Percentiles rank a stretch among this genome's conserved stretches.
These are phyloP conservation scores for Ganoderma sinense DNA, from an alignment of 1,284 basidiomycete genomes.

Conservation along the genomic window DNA sequence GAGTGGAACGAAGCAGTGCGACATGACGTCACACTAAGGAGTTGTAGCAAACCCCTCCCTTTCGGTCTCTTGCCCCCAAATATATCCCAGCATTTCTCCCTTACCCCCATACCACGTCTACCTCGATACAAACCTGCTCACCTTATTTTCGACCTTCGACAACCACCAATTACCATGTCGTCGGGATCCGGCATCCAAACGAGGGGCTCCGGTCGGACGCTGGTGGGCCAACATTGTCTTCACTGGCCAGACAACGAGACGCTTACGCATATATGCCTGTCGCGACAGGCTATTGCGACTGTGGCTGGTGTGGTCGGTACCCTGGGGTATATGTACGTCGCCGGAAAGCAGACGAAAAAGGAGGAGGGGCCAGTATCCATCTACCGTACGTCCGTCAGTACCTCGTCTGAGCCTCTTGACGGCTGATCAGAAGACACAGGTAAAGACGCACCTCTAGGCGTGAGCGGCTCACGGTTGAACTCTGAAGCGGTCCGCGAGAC, in stretches of 20 bases:
- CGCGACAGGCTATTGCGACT: slow-evolving; percentile 33
- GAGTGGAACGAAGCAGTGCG: too few relatives aligned
- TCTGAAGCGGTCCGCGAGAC: slow-evolving; percentile 30
- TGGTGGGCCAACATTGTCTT: slow-evolving; percentile 17
- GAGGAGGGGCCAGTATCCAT: slow-evolving; percentile 36
- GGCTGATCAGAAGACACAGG: slow-evolving; percentile 4
- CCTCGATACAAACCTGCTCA: background rate
- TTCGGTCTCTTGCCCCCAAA: background rate
- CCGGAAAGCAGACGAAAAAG: slow-evolving; percentile 37
- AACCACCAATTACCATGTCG: background rate
- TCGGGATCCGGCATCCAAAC: slow-evolving; percentile 15
- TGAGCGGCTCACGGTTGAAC: slow-evolving; percentile 25
- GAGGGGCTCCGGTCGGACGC: slow-evolving; percentile 22
- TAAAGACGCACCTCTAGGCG: slow-evolving; percentile 15
- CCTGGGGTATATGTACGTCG: slow-evolving; percentile 40
- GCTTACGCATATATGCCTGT: background rate
- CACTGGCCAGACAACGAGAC: background rate
- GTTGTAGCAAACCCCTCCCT: background rate
- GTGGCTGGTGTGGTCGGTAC: slow-evolving; percentile 36
- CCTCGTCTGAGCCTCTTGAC: background rate
- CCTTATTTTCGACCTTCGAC: background rate
- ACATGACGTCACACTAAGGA: background rate
- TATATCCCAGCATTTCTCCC: background rate
- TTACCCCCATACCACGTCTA: background rate
- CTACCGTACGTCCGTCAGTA: slow-evolving; percentile 35